A percentile compares a stretch with the other conserved stretches of the same genome.
Conservation (phyloP, 108 stramenopile species). For the Nitzschia sp. region DNA sequence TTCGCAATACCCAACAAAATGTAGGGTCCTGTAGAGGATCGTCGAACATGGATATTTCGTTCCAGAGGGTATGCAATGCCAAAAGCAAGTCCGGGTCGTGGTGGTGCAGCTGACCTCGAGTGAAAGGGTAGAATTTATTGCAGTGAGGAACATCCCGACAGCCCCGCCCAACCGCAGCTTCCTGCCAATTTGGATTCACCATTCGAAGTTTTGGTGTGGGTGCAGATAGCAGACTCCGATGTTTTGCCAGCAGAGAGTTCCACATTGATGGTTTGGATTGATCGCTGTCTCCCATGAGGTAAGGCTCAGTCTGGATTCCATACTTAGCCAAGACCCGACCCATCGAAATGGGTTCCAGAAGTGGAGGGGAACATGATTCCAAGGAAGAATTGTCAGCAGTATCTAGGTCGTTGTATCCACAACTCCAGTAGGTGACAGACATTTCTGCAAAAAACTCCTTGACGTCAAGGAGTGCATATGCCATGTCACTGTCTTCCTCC, state of each 20-base stretch:
- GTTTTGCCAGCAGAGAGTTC: neutral
- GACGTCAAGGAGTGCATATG: slow-evolving; percentile 73
- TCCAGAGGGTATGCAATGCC: slow-evolving; percentile 62
- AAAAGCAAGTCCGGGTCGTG: slow-evolving; percentile 58
- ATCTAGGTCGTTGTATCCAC: slow-evolving; percentile 59
- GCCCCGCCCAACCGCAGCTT: slow-evolving; percentile 17
- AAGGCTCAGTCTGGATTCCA: slow-evolving; percentile 26
- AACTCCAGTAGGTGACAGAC: slow-evolving; percentile 70
- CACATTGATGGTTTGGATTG: neutral
- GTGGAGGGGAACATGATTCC: slow-evolving; percentile 64
- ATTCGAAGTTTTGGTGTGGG: slow-evolving; percentile 18
- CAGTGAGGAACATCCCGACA: slow-evolving; percentile 51
- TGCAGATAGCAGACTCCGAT: neutral
- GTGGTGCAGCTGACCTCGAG: slow-evolving; percentile 64
- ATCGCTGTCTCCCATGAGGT: neutral
- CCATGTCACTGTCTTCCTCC: slow-evolving; percentile 54
- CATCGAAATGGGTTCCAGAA: slow-evolving; percentile 55
- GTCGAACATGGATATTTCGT: slow-evolving; percentile 60
- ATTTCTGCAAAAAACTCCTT: slow-evolving; percentile 87
- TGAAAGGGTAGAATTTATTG: slow-evolving; percentile 88
- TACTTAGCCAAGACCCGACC: slow-evolving; percentile 37
- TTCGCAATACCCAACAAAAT: neutral
- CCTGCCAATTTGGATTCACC: slow-evolving; percentile 30
- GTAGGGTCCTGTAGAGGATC: slow-evolving; percentile 33
- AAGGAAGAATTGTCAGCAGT: slow-evolving; percentile 38